A percentile compares a stretch with the other conserved stretches of the same genome.
phyloP scores from a whole-genome alignment of 345 rosid genomes.

The Syzygium jambos region DNA sequence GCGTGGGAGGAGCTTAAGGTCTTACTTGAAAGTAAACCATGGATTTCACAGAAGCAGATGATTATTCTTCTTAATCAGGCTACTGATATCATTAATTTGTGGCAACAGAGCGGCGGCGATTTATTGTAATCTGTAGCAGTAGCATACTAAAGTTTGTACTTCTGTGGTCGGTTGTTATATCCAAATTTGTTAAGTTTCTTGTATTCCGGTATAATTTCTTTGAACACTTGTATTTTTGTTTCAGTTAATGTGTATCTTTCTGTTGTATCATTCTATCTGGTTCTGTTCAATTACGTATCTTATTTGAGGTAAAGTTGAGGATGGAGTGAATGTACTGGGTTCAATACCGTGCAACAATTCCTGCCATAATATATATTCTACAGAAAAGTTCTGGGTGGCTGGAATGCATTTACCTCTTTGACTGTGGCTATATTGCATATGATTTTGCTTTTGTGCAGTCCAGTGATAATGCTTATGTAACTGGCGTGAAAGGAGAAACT shows the following conservation, averaged over 20 bases:
- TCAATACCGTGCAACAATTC: neutral
- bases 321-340: neutral
- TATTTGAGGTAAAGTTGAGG: neutral
- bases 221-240: neutral
- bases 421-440: neutral
- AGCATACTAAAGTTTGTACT: neutral
- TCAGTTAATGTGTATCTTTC: neutral
- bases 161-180: neutral
- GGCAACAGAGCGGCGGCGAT: constrained; percentile 56
- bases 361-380: neutral
- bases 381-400: neutral
- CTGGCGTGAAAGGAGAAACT: neutral
- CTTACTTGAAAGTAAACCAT: constrained; percentile 67
- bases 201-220: neutral
- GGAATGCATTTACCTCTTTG: neutral
- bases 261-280: neutral
- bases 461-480: neutral
- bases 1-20: constrained; percentile 85
- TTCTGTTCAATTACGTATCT: neutral
- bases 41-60: constrained; percentile 74
- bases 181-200: neutral
- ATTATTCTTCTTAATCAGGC: constrained; percentile 78
- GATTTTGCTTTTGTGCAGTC: neutral
- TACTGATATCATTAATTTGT: constrained; percentile 69
- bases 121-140: constrained; percentile 8